Conservation (phyloP, 768 basidiomycete species). For the Suillus variegatus region DNA sequence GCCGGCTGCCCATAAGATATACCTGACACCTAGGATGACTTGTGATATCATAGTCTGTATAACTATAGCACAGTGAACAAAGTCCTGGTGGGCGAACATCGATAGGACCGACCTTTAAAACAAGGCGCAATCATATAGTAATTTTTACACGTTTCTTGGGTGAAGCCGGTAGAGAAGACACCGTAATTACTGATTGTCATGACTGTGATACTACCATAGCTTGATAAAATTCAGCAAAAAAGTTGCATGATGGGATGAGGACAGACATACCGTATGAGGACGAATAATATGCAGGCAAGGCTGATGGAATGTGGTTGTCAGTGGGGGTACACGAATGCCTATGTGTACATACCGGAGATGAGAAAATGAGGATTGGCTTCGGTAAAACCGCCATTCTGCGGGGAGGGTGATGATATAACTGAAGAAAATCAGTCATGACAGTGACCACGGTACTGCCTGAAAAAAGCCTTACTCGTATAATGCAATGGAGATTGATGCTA, state of each 20-base stretch:
- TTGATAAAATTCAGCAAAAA: conserved; percentile 5
- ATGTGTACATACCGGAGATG: conserved; percentile 28
- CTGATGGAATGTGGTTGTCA: conserved; percentile 10
- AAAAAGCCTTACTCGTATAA: conserved; percentile 36
- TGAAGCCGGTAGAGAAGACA: conserved; percentile 56
- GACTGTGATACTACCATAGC: conserved; percentile 45
- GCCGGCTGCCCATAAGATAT: background rate
- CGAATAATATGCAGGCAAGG: conserved; percentile 32
- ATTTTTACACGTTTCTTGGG: conserved; percentile 42
- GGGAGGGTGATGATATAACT: conserved; percentile 36
- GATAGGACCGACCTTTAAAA: conserved; percentile 55
- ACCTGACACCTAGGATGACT: conserved; percentile 64
- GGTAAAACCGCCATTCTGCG: conserved; percentile 35
- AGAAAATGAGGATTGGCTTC: conserved; percentile 25
- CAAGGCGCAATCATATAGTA: conserved; percentile 55
- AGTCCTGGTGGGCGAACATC: background rate
- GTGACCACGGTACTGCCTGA: background rate
- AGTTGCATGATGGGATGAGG: background rate
- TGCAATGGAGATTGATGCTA: conserved; percentile 38
- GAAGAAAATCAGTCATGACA: conserved; percentile 3
- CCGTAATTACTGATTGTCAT: conserved; percentile 57
- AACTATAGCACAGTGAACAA: conserved; percentile 39
- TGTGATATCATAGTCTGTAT: conserved; percentile 67
- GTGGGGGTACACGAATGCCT: background rate
- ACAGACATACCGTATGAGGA: conserved; percentile 32